phyloP scores from a whole-genome alignment of 257 asterid genomes.

The Dorcoceras hygrometricum region DNA sequence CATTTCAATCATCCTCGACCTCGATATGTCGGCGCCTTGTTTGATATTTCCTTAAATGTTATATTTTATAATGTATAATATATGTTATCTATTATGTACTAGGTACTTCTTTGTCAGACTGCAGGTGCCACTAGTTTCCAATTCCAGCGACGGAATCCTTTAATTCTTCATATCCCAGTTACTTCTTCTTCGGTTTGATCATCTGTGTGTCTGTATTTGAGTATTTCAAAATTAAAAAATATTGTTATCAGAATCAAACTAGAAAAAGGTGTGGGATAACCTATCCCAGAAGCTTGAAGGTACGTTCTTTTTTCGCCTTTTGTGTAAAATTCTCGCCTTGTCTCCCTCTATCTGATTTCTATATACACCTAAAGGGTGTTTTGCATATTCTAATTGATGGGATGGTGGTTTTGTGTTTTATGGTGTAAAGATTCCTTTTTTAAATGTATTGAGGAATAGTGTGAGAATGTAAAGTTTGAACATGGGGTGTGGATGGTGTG shows the following conservation, averaged over 20 bases:
- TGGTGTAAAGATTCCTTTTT: constrained; percentile 27
- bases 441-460: not conserved
- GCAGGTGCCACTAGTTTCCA: no score
- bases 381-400: constrained; percentile 11
- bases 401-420: not conserved
- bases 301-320: not conserved
- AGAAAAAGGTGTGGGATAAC: not conserved
- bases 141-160: no score
- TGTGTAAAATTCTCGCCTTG: not conserved
- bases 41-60: no score
- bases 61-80: no score
- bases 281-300: constrained; percentile 25
- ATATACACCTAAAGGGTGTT: not conserved
- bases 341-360: not conserved
- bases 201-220: constrained; percentile 9
- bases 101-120: no score
- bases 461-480: constrained; percentile 8
- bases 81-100: no score
- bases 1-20: no score
- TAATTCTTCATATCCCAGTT: constrained; percentile 24
- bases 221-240: not conserved
- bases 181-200: constrained; percentile 5
- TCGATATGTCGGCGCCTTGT: no score
- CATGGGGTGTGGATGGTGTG: constrained; percentile 5
- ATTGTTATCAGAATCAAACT: constrained; percentile 4